phyloP scores from a whole-genome alignment of 208 protist genomes.

The Trypanosoma brucei region DNA sequence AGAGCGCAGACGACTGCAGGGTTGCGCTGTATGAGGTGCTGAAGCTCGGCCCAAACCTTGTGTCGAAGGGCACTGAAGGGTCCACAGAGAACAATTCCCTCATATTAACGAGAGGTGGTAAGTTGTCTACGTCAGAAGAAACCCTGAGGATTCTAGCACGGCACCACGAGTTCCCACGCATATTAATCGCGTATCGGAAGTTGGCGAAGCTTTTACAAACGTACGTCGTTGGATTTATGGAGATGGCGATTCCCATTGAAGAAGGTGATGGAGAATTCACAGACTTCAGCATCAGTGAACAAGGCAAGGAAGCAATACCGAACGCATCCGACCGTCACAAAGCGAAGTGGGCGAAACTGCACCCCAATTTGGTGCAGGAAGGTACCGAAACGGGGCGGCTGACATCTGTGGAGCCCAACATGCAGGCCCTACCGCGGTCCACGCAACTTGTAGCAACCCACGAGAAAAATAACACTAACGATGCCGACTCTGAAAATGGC shows the following conservation, averaged over 20 bases:
- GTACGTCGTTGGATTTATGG: slow-evolving; percentile 85
- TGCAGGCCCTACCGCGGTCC: slow-evolving; percentile 83
- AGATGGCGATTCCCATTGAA: slow-evolving; percentile 40
- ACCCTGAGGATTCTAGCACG: slow-evolving; percentile 57
- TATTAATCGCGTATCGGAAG: slow-evolving; percentile 76
- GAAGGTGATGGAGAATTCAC: slow-evolving; percentile 20
- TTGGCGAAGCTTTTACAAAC: slow-evolving; percentile 85
- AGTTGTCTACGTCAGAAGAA: slow-evolving; percentile 87
- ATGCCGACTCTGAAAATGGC: not conserved
- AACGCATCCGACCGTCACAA: not conserved
- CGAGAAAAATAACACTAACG: not conserved
- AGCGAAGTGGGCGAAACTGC: slow-evolving; percentile 27
- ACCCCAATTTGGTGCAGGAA: slow-evolving; percentile 84
- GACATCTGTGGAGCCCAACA: slow-evolving; percentile 85
- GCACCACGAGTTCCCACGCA: slow-evolving; percentile 73
- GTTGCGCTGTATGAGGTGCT: slow-evolving; percentile 83
- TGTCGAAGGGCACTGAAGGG: slow-evolving; percentile 10
- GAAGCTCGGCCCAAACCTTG: slow-evolving; percentile 59
- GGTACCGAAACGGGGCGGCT: slow-evolving; percentile 88
- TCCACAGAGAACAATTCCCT: slow-evolving; percentile 17
- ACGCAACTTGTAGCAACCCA: slow-evolving; percentile 6
- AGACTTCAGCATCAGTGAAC: slow-evolving; percentile 7
- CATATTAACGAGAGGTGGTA: slow-evolving; percentile 74
- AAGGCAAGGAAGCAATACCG: not conserved
- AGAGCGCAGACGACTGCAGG: slow-evolving; percentile 80